Conservation (phyloP, 176 grass and related monocot species). For the Oryza longistaminata region DNA sequence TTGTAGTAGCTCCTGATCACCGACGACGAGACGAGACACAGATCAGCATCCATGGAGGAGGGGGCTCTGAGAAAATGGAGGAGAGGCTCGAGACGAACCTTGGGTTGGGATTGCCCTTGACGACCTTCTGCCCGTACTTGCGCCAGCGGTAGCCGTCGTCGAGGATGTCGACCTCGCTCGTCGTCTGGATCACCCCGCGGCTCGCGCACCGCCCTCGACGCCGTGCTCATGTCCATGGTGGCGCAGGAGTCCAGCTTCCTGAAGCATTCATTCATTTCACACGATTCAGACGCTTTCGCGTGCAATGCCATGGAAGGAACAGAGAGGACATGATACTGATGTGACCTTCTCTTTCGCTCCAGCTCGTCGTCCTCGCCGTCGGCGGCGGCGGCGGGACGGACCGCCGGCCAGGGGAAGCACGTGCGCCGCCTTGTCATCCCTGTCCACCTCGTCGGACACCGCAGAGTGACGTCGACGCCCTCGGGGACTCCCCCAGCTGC, state of each 20-base stretch:
- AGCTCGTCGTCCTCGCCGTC: slow-evolving; percentile 42
- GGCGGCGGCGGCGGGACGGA: not conserved
- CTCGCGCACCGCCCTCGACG: slow-evolving; percentile 57
- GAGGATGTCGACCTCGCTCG: slow-evolving; percentile 66
- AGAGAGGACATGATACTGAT: not conserved
- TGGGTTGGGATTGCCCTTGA: slow-evolving; percentile 72
- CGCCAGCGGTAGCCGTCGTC: slow-evolving; percentile 85
- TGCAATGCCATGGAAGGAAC: not conserved
- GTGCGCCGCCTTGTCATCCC: slow-evolving; percentile 45
- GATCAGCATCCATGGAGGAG: not conserved
- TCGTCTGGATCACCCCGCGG: slow-evolving; percentile 75
- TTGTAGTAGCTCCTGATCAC: slow-evolving; percentile 76
- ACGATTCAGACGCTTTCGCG: not conserved
- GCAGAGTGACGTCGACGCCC: slow-evolving; percentile 51
- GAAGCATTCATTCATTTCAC: slow-evolving; percentile 3
- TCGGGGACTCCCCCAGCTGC: slow-evolving; percentile 34
- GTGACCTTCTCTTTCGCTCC: slow-evolving; percentile 62
- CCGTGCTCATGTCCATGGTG: slow-evolving; percentile 49
- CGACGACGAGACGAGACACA: no score
- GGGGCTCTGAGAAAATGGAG: not conserved
- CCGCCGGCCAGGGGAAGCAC: slow-evolving; percentile 26
- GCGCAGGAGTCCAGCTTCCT: slow-evolving; percentile 71
- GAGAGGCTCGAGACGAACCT: slow-evolving; percentile 38
- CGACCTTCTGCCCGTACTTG: slow-evolving; percentile 84
- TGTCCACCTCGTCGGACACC: slow-evolving; percentile 49